Base-by-base conservation (phyloP, 805 yeast species). In the Hemisphaericaspora nanyangensis region DNA sequence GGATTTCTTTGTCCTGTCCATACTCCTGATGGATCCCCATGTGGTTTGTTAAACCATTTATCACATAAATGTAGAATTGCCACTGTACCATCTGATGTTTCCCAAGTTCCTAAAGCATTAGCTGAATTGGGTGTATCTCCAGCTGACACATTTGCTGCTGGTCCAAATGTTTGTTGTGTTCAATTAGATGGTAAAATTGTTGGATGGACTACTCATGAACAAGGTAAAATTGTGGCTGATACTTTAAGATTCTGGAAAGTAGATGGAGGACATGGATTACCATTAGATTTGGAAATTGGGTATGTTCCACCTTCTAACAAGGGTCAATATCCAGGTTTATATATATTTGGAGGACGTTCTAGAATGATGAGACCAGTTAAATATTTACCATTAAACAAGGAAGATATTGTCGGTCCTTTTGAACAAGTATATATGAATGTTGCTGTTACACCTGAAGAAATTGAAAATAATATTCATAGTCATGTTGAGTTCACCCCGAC, bases 1-100 rank as follows among this genome's bases (percentile, higher is more conserved):
- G 99, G 99, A 3, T 93, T 93, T 77, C 68, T 93, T 52, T 93
- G 99, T 68, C 99, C 99, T 10, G 99, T 93, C 17, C 99, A 93
- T 64, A 93, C 99, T 11, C 99, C 99, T 5, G 99, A 93, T 83
- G 99, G 99, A 53, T 85, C 98, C 37, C 99, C 99, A 16, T 93
- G 99, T 80, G 99, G 99, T 71, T 74, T 93, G 61, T 72, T 93
- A 56, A 93, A 93, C 67, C 99, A 93, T 74, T 81, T 93, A 69
- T 84, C 98, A 7, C 97, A 93, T 68, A 89, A 87, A 64, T 93
- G 99, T 75, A 74, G 76, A 52, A 85, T 93, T 44, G 79, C 96
- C 6, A 90, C 97, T 7, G 61, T 63, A 31, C 80, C 80, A 17
- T 68, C 84, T 5, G 95, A 90, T 56, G 91, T 83, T 13, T 75